A percentile compares a stretch with the other conserved stretches of the same genome.
These are phyloP conservation scores for Scheffersomyces spartinae DNA, from an alignment of 805 yeast genomes.

Conservation along the genomic window DNA sequence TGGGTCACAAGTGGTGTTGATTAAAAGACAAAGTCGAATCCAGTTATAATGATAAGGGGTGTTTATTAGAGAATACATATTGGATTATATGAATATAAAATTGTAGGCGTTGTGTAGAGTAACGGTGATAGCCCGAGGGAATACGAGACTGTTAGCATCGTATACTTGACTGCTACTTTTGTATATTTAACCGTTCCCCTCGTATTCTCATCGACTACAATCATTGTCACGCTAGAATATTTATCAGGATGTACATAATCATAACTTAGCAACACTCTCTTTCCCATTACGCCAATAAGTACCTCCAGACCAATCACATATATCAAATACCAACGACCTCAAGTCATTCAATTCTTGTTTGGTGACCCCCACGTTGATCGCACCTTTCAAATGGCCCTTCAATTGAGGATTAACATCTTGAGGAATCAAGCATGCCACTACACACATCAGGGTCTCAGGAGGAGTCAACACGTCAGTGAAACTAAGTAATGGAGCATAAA, in stretches of 20 bases:
- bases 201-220: no score
- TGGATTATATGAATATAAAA: background rate
- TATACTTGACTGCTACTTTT: no score
- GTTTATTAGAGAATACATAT: background rate
- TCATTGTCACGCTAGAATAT: no score
- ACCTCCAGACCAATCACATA: slow-evolving; percentile 67
- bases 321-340: slow-evolving; percentile 48
- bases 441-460: slow-evolving; percentile 63
- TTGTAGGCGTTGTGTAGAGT: no score
- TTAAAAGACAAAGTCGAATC: slow-evolving; percentile 56
- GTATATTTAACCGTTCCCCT: no score
- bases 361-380: slow-evolving; percentile 66
- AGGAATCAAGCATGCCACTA: slow-evolving; percentile 74
- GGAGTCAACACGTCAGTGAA: slow-evolving; percentile 50
- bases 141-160: no score
- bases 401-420: slow-evolving; percentile 91
- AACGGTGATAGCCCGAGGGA: no score
- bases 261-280: slow-evolving; percentile 43
- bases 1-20: slow-evolving; percentile 67
- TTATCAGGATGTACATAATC: no score
- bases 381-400: slow-evolving; percentile 85
- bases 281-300: slow-evolving; percentile 37
- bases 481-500: slow-evolving; percentile 70
- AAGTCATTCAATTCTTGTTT: slow-evolving; percentile 49
- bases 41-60: slow-evolving; percentile 14